phyloP scores from a whole-genome alignment of 257 asterid genomes.

The Solanum dulcamara region DNA sequence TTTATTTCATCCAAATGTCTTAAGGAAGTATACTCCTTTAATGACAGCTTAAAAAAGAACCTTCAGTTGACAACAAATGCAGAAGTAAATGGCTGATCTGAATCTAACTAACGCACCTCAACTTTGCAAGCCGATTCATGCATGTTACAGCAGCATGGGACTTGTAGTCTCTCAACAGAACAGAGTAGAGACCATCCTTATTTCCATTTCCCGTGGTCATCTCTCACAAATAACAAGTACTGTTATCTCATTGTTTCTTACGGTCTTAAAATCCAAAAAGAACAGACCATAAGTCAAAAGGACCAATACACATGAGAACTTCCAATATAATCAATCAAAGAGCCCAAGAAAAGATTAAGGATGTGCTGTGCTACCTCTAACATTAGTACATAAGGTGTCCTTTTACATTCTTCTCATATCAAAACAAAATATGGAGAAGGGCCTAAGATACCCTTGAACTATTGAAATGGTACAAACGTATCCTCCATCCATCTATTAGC shows the following conservation, averaged over 20 bases:
- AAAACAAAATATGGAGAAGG: neutral
- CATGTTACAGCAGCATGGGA: slow-evolving; percentile 84
- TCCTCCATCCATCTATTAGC: neutral
- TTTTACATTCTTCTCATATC: neutral
- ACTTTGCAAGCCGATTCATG: slow-evolving; percentile 96
- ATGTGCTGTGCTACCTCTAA: too few relatives aligned
- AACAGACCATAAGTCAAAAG: neutral
- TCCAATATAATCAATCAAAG: neutral
- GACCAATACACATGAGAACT: neutral
- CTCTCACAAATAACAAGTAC: slow-evolving; percentile 1
- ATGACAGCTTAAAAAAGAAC: neutral
- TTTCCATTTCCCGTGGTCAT: slow-evolving; percentile 75
- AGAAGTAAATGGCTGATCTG: neutral
- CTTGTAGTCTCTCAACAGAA: slow-evolving; percentile 86
- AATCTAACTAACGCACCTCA: slow-evolving; percentile 42
- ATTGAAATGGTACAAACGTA: neutral
- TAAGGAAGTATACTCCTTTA: neutral
- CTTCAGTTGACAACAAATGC: neutral
- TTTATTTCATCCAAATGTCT: neutral
- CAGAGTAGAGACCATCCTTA: slow-evolving; percentile 89
- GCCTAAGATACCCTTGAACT: neutral
- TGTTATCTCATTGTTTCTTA: neutral
- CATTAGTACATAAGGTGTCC: neutral
- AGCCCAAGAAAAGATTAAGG: neutral
- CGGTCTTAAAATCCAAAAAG: neutral